phyloP scores from a whole-genome alignment of 1,284 basidiomycete genomes.

The Meripilus lineatus region DNA sequence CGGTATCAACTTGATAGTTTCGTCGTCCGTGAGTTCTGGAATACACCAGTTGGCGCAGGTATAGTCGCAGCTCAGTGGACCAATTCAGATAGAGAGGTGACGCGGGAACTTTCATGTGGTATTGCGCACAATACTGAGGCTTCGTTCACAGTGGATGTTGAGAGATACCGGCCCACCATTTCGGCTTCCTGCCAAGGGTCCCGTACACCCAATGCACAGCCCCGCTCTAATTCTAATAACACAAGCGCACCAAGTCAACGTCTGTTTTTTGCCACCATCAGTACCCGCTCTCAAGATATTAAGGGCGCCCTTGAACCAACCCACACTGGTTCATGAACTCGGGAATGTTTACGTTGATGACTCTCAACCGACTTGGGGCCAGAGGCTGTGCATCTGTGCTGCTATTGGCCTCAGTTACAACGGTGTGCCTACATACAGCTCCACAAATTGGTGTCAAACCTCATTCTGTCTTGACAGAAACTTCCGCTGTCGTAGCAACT shows the following conservation, averaged over 20 bases:
- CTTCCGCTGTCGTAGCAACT: constrained; percentile 59
- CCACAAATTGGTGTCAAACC: no score
- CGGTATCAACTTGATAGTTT: constrained; percentile 55
- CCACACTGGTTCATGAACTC: constrained; percentile 15
- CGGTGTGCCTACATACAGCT: constrained; percentile 36
- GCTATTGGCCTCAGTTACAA: constrained; percentile 61
- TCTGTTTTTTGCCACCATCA: constrained; percentile 20
- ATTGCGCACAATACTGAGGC: not conserved
- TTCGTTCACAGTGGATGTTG: constrained; percentile 25
- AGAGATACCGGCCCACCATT: constrained; percentile 25
- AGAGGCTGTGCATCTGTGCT: constrained; percentile 50
- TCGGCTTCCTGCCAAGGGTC: constrained; percentile 28
- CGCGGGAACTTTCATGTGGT: constrained; percentile 9
- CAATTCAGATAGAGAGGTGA: constrained; percentile 53
- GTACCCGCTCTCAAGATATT: constrained; percentile 17
- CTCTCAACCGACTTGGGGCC: no score
- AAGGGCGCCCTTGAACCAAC: constrained; percentile 18
- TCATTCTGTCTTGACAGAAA: no score
- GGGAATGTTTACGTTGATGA: constrained; percentile 29
- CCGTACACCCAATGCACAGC: constrained; percentile 16
- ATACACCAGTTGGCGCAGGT: constrained; percentile 44
- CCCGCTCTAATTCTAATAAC: constrained; percentile 29
- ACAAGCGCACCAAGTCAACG: constrained; percentile 24
- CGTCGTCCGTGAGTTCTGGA: constrained; percentile 56
- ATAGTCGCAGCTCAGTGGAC: constrained; percentile 62